phyloP scores from a whole-genome alignment of 306 rosid species.

The Fragaria vesca region DNA sequence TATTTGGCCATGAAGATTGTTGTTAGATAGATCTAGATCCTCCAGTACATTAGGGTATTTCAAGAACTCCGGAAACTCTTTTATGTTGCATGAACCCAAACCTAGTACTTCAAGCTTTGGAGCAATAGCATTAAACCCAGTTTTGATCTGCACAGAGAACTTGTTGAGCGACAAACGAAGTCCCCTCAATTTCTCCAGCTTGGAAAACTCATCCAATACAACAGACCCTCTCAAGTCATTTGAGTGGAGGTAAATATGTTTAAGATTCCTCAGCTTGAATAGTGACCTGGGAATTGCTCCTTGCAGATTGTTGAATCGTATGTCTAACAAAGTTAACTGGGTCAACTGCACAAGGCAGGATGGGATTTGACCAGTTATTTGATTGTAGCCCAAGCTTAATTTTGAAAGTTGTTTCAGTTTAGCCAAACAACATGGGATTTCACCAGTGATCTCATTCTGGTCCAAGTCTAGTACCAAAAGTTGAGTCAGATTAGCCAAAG shows the following conservation, averaged over 20 bases:
- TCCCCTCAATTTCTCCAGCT: not conserved
- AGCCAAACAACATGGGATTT: conserved; percentile 8
- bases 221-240: conserved; percentile 27
- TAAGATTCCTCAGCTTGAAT: not conserved
- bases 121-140: not conserved
- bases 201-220: conserved; percentile 9
- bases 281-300: conserved; percentile 25
- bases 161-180: conserved; percentile 17
- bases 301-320: not conserved
- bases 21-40: conserved; percentile 15
- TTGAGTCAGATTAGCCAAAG: conserved; percentile 22
- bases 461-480: not conserved
- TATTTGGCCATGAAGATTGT: conserved; percentile 34
- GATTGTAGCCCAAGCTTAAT: not conserved
- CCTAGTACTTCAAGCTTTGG: not conserved
- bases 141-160: conserved; percentile 9
- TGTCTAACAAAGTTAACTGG: not conserved
- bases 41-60: not conserved
- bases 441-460: not conserved
- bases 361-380: conserved; percentile 4
- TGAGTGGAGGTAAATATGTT: not conserved
- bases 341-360: conserved; percentile 3
- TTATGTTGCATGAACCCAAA: conserved; percentile 18
- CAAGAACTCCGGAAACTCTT: conserved; percentile 29
- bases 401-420: not conserved